These are phyloP conservation scores for Pinus tabuliformis DNA, from an alignment of 75 land plant species.

Conservation along the genomic window DNA sequence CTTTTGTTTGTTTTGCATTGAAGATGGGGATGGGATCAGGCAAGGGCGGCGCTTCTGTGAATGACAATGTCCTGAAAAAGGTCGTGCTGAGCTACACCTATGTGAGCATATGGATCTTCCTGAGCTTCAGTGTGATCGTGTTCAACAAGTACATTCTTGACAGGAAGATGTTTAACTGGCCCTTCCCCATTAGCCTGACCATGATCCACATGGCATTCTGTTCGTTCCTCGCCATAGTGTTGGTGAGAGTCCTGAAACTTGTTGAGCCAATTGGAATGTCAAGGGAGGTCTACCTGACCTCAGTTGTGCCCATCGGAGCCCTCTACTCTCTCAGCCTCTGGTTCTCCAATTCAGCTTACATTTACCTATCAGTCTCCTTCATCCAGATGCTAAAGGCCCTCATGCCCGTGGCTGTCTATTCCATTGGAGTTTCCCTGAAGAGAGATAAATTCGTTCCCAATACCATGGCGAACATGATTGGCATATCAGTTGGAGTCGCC, in stretches of 20 bases:
- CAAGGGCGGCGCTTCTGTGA: constrained; percentile 24
- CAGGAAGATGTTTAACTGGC: constrained; percentile 94
- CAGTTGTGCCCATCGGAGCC: constrained; percentile 94
- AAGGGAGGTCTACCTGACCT: constrained; percentile 64
- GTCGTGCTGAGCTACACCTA: constrained; percentile 79
- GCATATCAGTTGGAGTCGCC: constrained; percentile 86
- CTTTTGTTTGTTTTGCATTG: no score
- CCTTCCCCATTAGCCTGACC: constrained; percentile 94
- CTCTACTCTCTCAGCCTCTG: constrained; percentile 89
- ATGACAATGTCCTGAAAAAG: constrained; percentile 54
- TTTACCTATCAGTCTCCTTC: constrained; percentile 94
- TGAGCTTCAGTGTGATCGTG: constrained; percentile 92
- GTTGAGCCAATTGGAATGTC: constrained; percentile 89
- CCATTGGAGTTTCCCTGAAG: constrained; percentile 69
- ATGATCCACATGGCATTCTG: constrained; percentile 98
- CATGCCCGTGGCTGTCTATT: constrained; percentile 96
- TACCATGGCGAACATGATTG: constrained; percentile 82
- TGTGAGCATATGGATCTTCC: constrained; percentile 87
- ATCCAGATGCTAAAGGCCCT: constrained; percentile 99
- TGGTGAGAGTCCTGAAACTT: constrained; percentile 68
- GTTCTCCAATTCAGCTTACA: constrained; percentile 98
- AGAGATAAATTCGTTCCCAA: constrained; percentile 59
- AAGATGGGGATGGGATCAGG: constrained; percentile 11
- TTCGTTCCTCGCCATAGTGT: constrained; percentile 74
- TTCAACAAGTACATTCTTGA: constrained; percentile 99